Percentiles rank a stretch among this genome's conserved stretches.
Conservation (phyloP, 306 rosid species). For the Dalbergia cultrata region DNA sequence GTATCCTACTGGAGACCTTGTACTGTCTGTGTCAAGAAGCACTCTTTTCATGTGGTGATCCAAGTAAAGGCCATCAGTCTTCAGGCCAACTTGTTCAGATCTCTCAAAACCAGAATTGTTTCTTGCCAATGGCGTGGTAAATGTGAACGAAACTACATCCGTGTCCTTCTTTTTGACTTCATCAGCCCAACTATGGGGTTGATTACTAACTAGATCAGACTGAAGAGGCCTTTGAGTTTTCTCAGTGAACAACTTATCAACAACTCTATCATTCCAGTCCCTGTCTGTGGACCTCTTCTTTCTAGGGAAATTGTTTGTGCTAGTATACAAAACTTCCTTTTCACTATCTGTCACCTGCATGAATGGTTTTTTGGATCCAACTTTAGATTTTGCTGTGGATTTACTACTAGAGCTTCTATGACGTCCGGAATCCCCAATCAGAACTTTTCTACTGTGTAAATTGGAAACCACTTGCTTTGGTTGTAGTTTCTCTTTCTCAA, state of each 20-base stretch:
- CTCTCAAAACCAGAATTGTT: constrained; percentile 56
- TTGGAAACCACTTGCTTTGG: constrained; percentile 59
- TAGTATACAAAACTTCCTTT: constrained; percentile 64
- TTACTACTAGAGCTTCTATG: constrained; percentile 59
- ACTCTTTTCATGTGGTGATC: constrained; percentile 60
- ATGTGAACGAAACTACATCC: constrained; percentile 88
- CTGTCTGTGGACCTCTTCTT: constrained; percentile 73
- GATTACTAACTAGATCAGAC: constrained; percentile 46
- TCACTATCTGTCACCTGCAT: constrained; percentile 58
- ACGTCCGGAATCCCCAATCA: constrained; percentile 57
- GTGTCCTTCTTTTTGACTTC: constrained; percentile 66
- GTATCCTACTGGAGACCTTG: constrained; percentile 66
- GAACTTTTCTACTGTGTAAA: constrained; percentile 55
- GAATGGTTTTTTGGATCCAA: constrained; percentile 58
- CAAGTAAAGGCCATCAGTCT: constrained; percentile 36
- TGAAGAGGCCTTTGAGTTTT: constrained; percentile 60
- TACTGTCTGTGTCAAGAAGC: constrained; percentile 55
- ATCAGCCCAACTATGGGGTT: constrained; percentile 54
- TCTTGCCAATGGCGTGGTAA: constrained; percentile 75
- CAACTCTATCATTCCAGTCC: constrained; percentile 59
- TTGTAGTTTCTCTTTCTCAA: constrained; percentile 60
- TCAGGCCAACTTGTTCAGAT: constrained; percentile 48
- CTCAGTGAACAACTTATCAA: constrained; percentile 52
- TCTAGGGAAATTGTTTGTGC: constrained; percentile 60
- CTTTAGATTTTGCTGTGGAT: constrained; percentile 57